phyloP scores from a whole-genome alignment of 208 protist species.

The Trypanosomatidae sp. region DNA sequence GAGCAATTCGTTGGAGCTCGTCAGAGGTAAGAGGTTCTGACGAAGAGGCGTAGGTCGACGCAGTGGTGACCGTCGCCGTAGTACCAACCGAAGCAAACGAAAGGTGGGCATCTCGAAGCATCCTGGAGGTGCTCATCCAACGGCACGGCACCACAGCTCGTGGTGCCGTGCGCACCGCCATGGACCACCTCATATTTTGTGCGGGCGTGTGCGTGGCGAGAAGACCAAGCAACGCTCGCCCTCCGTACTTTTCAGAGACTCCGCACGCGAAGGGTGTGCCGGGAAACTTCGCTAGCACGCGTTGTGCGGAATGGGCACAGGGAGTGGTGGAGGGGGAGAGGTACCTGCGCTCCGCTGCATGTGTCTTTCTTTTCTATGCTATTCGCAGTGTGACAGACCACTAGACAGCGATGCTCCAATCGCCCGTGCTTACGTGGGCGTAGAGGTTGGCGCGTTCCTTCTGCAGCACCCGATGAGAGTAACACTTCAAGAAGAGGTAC shows the following conservation, averaged over 20 bases:
- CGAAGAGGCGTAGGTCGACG: not conserved
- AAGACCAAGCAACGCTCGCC: not conserved
- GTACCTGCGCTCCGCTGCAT: not conserved
- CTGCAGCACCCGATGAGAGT: not conserved
- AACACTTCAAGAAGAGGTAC: not conserved
- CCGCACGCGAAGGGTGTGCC: not conserved
- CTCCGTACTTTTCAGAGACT: not conserved
- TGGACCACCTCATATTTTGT: not conserved
- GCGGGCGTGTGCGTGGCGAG: not conserved
- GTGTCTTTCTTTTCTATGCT: not conserved
- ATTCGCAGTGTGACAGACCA: not conserved
- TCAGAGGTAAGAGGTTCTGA: conserved; percentile 27
- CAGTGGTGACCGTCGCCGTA: not conserved
- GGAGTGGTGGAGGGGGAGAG: no score
- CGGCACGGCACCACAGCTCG: not conserved
- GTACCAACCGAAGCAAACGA: conserved; percentile 3
- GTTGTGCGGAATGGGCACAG: not conserved
- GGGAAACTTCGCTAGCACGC: not conserved
- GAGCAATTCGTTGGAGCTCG: conserved; percentile 65
- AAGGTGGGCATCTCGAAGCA: not conserved
- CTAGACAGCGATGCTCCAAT: not conserved
- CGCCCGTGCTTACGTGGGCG: not conserved
- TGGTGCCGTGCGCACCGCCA: not conserved
- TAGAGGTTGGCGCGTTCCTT: not conserved
- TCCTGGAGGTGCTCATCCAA: not conserved